phyloP scores from a whole-genome alignment of 768 basidiomycete species.

The Termitomyces sp. region DNA sequence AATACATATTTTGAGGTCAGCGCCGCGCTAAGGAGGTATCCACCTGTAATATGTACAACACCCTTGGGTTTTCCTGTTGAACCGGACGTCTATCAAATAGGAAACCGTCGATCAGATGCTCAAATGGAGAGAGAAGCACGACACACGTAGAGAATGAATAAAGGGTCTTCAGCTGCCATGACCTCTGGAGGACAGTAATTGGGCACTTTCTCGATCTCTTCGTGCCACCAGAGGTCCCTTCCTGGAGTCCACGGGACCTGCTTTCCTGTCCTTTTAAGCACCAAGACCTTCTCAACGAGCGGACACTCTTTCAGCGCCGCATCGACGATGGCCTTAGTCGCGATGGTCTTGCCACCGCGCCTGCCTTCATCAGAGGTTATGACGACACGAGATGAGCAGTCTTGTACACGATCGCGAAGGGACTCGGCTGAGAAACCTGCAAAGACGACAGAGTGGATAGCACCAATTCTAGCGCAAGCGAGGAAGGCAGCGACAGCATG shows the following conservation, averaged over 20 bases:
- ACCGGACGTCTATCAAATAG: slow-evolving; percentile 69
- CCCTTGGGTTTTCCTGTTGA: slow-evolving; percentile 97
- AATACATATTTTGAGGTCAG: slow-evolving; percentile 97
- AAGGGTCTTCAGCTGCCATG: slow-evolving; percentile 91
- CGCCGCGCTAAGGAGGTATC: slow-evolving; percentile 89
- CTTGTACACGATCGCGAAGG: slow-evolving; percentile 85
- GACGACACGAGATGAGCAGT: slow-evolving; percentile 86
- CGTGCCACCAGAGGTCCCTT: slow-evolving; percentile 95
- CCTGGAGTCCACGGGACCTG: slow-evolving; percentile 77
- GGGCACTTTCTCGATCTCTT: slow-evolving; percentile 80
- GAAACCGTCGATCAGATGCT: slow-evolving; percentile 5
- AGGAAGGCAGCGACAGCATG: slow-evolving; percentile 96
- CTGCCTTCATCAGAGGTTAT: slow-evolving; percentile 95
- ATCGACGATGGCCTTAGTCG: slow-evolving; percentile 92
- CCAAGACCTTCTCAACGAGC: slow-evolving; percentile 83
- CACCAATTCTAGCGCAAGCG: slow-evolving; percentile 95
- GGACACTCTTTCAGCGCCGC: slow-evolving; percentile 84
- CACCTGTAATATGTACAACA: slow-evolving; percentile 85
- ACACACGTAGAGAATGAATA: slow-evolving; percentile 97
- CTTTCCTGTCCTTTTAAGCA: slow-evolving; percentile 83
- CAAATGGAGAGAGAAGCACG: neutral
- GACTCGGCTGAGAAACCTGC: slow-evolving; percentile 96
- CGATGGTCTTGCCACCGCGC: slow-evolving; percentile 92
- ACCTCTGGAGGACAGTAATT: slow-evolving; percentile 84
- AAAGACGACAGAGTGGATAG: slow-evolving; percentile 95